Conservation (phyloP, 495 filamentous ascomycete genomes). For the Hamigera avellanea region DNA sequence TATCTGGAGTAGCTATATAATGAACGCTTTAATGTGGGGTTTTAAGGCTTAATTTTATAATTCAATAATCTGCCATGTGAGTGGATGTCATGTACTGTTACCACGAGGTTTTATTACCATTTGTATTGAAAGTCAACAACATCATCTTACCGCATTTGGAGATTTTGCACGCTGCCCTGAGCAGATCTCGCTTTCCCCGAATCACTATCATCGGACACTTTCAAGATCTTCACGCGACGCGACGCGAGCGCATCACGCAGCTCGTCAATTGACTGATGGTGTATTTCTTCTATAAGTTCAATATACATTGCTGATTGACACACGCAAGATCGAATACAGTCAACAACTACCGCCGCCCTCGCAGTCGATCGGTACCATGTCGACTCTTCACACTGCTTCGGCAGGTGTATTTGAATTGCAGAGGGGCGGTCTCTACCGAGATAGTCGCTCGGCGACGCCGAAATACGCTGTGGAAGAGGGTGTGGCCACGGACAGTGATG, state of each 20-base stretch:
- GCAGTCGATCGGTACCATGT: conserved; percentile 17
- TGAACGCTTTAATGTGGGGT: neutral
- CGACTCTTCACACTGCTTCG: conserved; percentile 13
- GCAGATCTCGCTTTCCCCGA: too few relatives aligned
- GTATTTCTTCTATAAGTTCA: neutral
- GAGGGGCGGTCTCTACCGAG: conserved; percentile 7
- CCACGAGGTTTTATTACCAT: too few relatives aligned
- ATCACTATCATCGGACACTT: too few relatives aligned
- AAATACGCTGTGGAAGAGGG: conserved; percentile 25
- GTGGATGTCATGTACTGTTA: too few relatives aligned
- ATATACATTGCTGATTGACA: too few relatives aligned
- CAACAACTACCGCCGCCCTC: too few relatives aligned
- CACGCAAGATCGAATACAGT: too few relatives aligned
- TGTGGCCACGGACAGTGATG: conserved; percentile 14
- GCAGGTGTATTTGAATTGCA: conserved; percentile 16
- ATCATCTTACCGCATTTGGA: conserved; percentile 6
- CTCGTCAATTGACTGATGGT: neutral
- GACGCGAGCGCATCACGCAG: neutral
- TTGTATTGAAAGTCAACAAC: conserved; percentile 3
- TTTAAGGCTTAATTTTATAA: too few relatives aligned
- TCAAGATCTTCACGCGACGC: conserved; percentile 1
- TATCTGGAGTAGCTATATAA: neutral
- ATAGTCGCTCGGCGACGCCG: conserved; percentile 3
- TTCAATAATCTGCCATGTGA: too few relatives aligned
- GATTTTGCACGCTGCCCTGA: conserved; percentile 5